Conservation (phyloP, 2,329 filamentous ascomycete species). For the Pseudogymnoascus sp. region DNA sequence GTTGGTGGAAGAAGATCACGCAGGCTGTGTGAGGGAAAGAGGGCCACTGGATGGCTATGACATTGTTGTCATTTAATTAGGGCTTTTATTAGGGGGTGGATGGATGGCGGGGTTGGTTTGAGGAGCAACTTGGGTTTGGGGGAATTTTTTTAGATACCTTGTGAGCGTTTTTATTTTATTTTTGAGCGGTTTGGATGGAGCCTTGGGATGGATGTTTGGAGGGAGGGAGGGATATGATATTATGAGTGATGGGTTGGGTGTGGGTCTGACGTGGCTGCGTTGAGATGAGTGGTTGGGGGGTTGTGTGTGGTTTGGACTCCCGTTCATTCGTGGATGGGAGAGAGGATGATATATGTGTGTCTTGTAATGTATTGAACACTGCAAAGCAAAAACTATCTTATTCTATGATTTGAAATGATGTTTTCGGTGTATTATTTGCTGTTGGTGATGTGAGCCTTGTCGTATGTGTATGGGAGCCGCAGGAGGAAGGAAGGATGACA, state of each 20-base stretch:
- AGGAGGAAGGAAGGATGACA: no score
- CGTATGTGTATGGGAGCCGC: no score
- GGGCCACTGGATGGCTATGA: neutral
- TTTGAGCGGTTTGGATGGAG: conserved; percentile 8
- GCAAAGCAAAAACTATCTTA: neutral
- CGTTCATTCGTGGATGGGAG: neutral
- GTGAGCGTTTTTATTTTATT: conserved; percentile 4
- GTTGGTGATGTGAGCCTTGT: neutral
- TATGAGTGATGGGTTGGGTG: neutral
- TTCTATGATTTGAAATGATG: neutral
- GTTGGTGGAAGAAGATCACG: conserved; percentile 26
- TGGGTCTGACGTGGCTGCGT: neutral
- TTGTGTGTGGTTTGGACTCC: neutral
- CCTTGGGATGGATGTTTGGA: neutral
- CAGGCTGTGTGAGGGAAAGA: conserved; percentile 1
- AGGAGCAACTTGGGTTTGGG: conserved; percentile 1
- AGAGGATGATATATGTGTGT: conserved; percentile 3
- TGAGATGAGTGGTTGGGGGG: neutral
- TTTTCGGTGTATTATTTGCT: neutral
- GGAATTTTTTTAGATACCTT: conserved; percentile 5
- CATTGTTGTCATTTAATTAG: neutral
- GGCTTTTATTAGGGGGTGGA: neutral
- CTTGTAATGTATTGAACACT: conserved; percentile 9
- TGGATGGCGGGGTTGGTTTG: neutral
- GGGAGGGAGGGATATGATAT: neutral